Conservation (phyloP, 495 filamentous ascomycete genomes). For the Penicillium paxilli region DNA sequence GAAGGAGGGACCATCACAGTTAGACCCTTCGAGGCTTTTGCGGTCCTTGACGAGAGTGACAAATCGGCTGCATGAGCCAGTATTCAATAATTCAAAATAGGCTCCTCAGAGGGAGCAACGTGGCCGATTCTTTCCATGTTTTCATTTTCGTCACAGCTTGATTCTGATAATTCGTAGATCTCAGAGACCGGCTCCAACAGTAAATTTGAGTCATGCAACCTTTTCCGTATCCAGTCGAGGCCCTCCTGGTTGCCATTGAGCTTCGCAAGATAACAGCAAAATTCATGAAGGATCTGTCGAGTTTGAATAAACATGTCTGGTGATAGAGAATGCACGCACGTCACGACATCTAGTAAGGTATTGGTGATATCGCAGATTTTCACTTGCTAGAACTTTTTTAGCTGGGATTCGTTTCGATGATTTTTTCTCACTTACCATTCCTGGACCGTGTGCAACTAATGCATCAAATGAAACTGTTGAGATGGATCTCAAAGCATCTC, state of each 20-base stretch:
- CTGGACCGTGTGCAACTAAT: conserved; percentile 1
- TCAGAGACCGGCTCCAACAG: not conserved
- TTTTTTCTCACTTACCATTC: conserved; percentile 1
- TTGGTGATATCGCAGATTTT: not conserved
- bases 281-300: not conserved
- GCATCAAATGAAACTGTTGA: not conserved
- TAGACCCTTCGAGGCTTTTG: not conserved
- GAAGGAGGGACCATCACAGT: not conserved
- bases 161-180: not conserved
- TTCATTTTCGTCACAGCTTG: not conserved
- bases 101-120: not conserved
- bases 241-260: not conserved
- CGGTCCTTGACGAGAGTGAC: not conserved
- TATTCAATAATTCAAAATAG: not conserved
- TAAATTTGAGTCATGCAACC: not conserved
- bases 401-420: not conserved
- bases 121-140: not conserved
- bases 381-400: not conserved
- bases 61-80: not conserved
- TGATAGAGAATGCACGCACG: not conserved
- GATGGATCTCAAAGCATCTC: not conserved
- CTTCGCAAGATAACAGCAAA: not conserved
- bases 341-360: not conserved
- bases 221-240: not conserved
- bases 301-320: not conserved